Conservation (phyloP, 176 grass and related monocot genomes). For the Puya raimondii region DNA sequence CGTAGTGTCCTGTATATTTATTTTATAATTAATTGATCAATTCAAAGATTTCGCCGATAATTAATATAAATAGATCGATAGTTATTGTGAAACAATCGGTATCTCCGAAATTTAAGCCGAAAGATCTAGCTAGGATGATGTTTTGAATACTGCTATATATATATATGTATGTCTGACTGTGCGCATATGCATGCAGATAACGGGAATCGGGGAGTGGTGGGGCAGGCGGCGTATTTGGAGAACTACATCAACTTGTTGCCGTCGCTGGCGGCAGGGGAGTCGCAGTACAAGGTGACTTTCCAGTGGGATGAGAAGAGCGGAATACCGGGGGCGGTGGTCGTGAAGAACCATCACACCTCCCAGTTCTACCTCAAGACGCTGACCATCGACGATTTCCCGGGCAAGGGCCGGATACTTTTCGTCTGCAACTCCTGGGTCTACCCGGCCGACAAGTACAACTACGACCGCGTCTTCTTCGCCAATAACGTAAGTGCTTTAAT, state of each 20-base stretch:
- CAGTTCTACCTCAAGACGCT: constrained; percentile 78
- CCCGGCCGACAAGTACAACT: constrained; percentile 23
- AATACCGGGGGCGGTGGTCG: constrained; percentile 48
- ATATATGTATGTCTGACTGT: too few species aligned
- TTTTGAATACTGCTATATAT: too few species aligned
- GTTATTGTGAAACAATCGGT: too few species aligned
- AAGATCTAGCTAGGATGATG: too few species aligned
- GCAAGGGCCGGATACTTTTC: constrained; percentile 43
- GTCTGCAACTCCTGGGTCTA: constrained; percentile 74
- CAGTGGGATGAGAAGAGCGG: constrained; percentile 54
- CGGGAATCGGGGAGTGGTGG: constrained; percentile 32
- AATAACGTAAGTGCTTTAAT: constrained; percentile 40
- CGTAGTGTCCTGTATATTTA: too few species aligned
- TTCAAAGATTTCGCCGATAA: too few species aligned
- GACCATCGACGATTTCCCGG: constrained; percentile 40
- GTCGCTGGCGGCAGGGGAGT: constrained; percentile 40
- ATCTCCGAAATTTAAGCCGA: too few species aligned
- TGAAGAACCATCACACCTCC: constrained; percentile 46
- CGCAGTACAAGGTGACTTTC: constrained; percentile 40
- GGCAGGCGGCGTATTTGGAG: constrained; percentile 39
- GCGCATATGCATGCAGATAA: constrained; percentile 28
- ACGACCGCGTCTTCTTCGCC: constrained; percentile 59
- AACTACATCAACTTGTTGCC: constrained; percentile 35
- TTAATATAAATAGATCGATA: too few species aligned
- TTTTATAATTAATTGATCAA: too few species aligned